Evolutionary conservation across 2,329 filamentous ascomycete genomes (phyloP), one percentile per base, ranked within the genome.

Genomic region (Botrytis medusae): DNA sequence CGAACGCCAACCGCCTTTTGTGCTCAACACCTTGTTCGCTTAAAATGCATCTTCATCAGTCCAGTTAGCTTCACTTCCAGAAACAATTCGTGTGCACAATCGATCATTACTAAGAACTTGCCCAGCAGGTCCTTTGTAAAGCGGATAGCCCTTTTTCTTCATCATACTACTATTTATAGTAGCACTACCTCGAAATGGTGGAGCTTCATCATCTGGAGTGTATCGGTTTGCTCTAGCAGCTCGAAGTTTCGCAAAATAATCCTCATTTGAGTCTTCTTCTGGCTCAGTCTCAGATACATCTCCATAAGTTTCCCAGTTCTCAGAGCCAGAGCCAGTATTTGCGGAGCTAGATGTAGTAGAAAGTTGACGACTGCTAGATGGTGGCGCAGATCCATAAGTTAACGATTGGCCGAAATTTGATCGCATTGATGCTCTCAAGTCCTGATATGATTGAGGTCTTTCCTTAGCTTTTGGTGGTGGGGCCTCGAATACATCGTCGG

Each of bases 251-350:
- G 93, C 92, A 82, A 97, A 97, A 82, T 97, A 97, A 81, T 96
- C 95, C 74, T 96, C 93, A 6, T 90, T 91, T 0, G 88, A 88
- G 80, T 97, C 94, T 37, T 87, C 86, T 78, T 94, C 92, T 0
- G 91, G 89, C 78, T 94, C 91, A 75, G 92, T 94, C 79, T 94
- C 91, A 75, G 92, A 94, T 77, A 88, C 90, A 81, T 97, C 93
- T 78, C 96, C 95, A 79, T 96, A 98, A 16, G 95, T 97, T 83
- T 98, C 95, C 95, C 95, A 98, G 82, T 98, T 98, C 83, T 98
- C 95, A 5, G 93, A 97, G 1, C 93, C 93, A 8, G 93, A 94
- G 40, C 92, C 87, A 34, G 87, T 87, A 1, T 92, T 93, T n/a
- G 84, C 84, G 34, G 85, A 83, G 3, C 84, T 84, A 3, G 93